These are phyloP conservation scores for Citrus glauca DNA, from an alignment of 345 rosid species.

Conservation along the genomic window DNA sequence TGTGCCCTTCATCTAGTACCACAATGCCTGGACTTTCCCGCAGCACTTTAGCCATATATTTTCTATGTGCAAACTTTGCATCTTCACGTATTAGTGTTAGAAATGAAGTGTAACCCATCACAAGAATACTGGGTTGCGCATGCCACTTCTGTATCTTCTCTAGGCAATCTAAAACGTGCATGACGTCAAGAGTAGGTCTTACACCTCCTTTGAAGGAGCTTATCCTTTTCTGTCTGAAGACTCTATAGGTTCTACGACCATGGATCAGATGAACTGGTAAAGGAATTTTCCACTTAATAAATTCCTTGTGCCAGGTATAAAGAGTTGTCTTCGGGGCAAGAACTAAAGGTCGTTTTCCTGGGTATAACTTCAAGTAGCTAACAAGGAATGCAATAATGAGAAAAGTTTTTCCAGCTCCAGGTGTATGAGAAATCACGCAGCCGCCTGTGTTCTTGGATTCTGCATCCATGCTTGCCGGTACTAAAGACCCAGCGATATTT, in stretches of 20 bases:
- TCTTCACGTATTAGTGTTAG: conserved; percentile 84
- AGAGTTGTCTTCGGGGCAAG: conserved; percentile 95
- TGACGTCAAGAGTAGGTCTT: conserved; percentile 68
- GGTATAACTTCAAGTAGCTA: conserved; percentile 85
- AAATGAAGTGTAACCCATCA: conserved; percentile 97
- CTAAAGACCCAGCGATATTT: conserved; percentile 72
- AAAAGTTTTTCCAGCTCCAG: conserved; percentile 94
- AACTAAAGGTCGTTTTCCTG: conserved; percentile 75
- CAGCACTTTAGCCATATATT: conserved; percentile 78
- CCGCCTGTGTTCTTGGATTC: conserved; percentile 62
- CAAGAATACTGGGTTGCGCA: conserved; percentile 82
- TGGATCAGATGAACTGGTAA: conserved; percentile 85
- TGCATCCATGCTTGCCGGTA: conserved; percentile 53
- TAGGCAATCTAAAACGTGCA: conserved; percentile 84
- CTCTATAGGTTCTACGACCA: conserved; percentile 67
- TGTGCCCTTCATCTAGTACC: conserved; percentile 88
- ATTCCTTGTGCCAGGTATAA: conserved; percentile 95
- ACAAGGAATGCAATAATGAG: conserved; percentile 84
- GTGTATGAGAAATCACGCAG: conserved; percentile 90
- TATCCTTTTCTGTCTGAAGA: conserved; percentile 36
- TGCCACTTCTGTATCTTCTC: conserved; percentile 96
- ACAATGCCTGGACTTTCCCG: conserved; percentile 88
- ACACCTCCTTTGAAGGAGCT: conserved; percentile 44
- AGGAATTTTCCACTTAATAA: conserved; percentile 84
- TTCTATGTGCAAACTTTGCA: conserved; percentile 70